Evolutionary conservation across 1,284 basidiomycete species (phyloP).

Genomic region (Ustilago shanxiensis): DNA sequence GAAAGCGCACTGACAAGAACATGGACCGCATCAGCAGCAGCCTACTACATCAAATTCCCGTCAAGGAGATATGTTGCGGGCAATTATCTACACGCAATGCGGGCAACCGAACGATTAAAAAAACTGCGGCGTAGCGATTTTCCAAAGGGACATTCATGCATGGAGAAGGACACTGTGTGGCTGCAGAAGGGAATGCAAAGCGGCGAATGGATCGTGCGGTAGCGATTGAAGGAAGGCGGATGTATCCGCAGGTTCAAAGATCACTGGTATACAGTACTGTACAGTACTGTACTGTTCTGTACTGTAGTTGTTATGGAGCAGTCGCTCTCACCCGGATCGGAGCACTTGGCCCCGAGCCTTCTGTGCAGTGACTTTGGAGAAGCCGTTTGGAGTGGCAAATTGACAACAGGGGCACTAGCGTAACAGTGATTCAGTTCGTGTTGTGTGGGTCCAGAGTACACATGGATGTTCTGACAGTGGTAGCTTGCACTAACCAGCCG

Average conservation of each 20-base stretch:
- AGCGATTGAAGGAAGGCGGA: background rate
- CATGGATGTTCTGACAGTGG: too few relatives aligned
- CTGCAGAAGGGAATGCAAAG: background rate
- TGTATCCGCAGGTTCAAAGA: conserved; percentile 15
- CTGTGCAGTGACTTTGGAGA: background rate
- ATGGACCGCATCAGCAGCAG: too few relatives aligned
- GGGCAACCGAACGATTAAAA: background rate
- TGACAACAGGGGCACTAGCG: too few relatives aligned
- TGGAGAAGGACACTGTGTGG: background rate
- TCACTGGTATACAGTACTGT: too few relatives aligned
- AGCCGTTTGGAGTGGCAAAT: too few relatives aligned
- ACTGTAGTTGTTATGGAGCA: too few relatives aligned
- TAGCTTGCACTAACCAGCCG: too few relatives aligned
- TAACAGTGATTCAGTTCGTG: too few relatives aligned
- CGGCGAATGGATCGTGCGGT: conserved; percentile 7
- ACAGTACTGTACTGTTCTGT: too few relatives aligned
- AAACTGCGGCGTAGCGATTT: background rate
- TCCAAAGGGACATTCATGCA: background rate
- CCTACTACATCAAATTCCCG: too few relatives aligned
- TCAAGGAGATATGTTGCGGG: background rate
- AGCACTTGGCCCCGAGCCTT: background rate
- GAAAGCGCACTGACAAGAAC: background rate
- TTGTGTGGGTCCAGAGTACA: too few relatives aligned
- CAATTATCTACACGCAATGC: background rate
- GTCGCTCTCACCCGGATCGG: too few relatives aligned